These are phyloP conservation scores for Candida sp. DNA, from an alignment of 1,139 yeast genomes.

Conservation along the genomic window DNA sequence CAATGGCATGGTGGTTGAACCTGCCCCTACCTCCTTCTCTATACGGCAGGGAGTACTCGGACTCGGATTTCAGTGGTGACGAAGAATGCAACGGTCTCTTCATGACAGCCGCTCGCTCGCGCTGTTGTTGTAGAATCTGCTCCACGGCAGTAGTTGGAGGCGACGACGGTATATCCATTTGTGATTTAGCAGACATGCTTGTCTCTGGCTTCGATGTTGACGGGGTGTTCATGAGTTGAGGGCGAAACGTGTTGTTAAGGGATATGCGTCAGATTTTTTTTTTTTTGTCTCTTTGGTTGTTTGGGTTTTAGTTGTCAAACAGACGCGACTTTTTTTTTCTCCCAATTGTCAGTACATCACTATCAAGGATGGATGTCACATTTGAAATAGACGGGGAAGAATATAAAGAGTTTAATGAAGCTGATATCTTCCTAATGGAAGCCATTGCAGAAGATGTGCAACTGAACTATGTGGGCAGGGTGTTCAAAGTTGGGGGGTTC, in stretches of 20 bases:
- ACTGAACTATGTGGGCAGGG: background rate
- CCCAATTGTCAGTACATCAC: background rate
- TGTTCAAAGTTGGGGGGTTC: slow-evolving; percentile 4
- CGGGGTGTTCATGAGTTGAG: background rate
- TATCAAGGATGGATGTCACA: slow-evolving; percentile 7
- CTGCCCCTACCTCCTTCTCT: background rate
- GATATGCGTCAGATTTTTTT: background rate
- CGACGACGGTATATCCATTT: slow-evolving; percentile 4
- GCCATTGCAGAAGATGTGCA: slow-evolving; percentile 13
- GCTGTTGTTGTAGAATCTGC: slow-evolving; percentile 20
- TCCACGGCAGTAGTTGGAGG: slow-evolving; percentile 15
- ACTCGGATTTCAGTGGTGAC: background rate
- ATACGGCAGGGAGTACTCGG: slow-evolving; percentile 7
- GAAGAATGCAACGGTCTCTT: slow-evolving; percentile 28
- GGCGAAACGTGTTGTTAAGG: background rate
- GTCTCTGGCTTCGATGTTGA: background rate
- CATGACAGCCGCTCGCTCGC: slow-evolving; percentile 19
- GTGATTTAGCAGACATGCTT: background rate
- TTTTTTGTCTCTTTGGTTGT: background rate
- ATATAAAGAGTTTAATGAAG: slow-evolving; percentile 18
- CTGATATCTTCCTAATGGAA: slow-evolving; percentile 16
- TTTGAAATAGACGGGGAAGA: slow-evolving; percentile 12
- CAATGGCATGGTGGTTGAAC: slow-evolving; percentile 8
- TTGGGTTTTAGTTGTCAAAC: too few species aligned
- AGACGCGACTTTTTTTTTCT: slow-evolving; percentile 3